Evolutionary conservation across 177 flowering plant genomes (phyloP), one percentile per base, ranked within the genome.

Genomic region (Vitis hybrid): DNA sequence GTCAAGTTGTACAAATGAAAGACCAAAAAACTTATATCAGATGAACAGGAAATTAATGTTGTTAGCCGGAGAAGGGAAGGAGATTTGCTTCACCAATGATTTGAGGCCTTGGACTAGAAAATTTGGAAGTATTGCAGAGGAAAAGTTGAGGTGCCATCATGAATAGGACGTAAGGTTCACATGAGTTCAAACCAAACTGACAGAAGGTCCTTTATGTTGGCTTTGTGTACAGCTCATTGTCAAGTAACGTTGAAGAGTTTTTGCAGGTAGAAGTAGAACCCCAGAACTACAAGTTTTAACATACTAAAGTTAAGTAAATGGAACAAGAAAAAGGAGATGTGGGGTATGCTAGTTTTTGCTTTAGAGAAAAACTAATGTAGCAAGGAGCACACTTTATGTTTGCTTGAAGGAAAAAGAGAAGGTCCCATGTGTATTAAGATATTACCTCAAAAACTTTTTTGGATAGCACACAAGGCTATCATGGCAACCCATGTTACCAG

Each of bases 141-240:
- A 19, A 18, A 31, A 14, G 51, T 29, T 31, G 26, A 39, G 66
- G 48, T 55, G 4, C 67, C 67, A 65, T 50, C 55, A 51, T 65
- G 67, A 50, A 5, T 51, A 13, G 3, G 29, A 51, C 39, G 0
- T 22, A 13, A 19, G 48, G 67, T n/a, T 50, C 67, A 65, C 57
- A 65, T 65, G 67, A 56, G 39, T 13, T 50, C 31, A 29, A 65
- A 22, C 57, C 67, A 50, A 50, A 49, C n/a, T 18, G 16, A 49
- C 55, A 49, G 66, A 62, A 16, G n/a, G 55, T 64, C 66, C 55
- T 64, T 64, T 64, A 16, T 48, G 14, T 48, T 64, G 31, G 22
- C 48, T 39, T 1, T 64, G 12, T 18, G 29, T 64, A 49, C 55
- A 19, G 22, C n/a, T 49, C 55, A 18, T 49, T 50, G 29, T 39